These are phyloP conservation scores for Millerozyma acaciae DNA, from an alignment of 805 yeast genomes.

Conservation along the genomic window DNA sequence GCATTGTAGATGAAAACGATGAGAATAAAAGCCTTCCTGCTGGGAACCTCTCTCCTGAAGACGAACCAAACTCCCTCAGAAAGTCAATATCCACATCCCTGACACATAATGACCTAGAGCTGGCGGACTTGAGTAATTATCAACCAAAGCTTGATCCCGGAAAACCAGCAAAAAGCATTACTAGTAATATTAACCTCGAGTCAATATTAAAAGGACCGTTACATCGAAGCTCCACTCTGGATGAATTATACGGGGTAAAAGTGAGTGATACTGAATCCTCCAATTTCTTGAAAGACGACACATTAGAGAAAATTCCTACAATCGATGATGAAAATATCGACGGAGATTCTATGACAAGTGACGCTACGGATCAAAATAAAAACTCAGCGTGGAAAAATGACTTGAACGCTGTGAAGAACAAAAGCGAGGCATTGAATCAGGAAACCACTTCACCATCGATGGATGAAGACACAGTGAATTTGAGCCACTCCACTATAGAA, in stretches of 20 bases:
- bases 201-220: conserved; percentile 12
- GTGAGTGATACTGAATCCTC: conserved; percentile 9
- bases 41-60: too few species aligned
- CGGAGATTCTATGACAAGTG: conserved; percentile 10
- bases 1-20: too few species aligned
- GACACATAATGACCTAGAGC: too few species aligned
- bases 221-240: conserved; percentile 1
- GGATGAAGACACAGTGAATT: not conserved
- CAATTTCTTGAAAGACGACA: conserved; percentile 17
- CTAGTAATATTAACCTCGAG: conserved; percentile 16
- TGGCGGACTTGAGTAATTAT: too few species aligned
- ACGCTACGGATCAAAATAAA: not conserved
- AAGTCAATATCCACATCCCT: too few species aligned
- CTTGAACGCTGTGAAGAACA: not conserved
- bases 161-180: conserved; percentile 21
- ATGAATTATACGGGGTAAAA: conserved; percentile 4
- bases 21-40: too few species aligned
- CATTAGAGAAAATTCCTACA: conserved; percentile 28
- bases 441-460: conserved; percentile 1
- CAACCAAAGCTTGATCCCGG: conserved; percentile 47
- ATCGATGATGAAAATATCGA: conserved; percentile 32
- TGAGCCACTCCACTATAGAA: not conserved
- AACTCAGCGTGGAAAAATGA: not conserved
- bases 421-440: not conserved
- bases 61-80: too few species aligned